Evolutionary conservation across 2,329 filamentous ascomycete genomes (phyloP).

Genomic region (Phyllosticta citribraziliensis): DNA sequence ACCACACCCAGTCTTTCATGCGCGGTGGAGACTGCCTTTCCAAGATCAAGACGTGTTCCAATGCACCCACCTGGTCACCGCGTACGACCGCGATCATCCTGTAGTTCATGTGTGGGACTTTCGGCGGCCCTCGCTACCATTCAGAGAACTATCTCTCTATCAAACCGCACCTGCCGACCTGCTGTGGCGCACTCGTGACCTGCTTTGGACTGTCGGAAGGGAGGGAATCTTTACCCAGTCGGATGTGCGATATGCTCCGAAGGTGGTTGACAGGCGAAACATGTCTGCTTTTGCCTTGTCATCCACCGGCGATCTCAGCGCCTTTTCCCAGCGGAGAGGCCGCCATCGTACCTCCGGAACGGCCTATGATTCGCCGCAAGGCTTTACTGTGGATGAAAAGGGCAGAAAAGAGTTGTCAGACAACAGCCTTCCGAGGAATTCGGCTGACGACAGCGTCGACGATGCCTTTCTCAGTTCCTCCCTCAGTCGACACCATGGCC

Average conservation of each 20-base stretch:
- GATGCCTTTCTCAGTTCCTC: constrained; percentile 44
- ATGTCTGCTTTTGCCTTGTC: constrained; percentile 49
- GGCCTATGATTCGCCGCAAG: constrained; percentile 26
- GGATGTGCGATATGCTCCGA: constrained; percentile 50
- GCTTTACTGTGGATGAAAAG: constrained; percentile 36
- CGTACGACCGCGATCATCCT: constrained; percentile 52
- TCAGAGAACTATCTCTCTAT: constrained; percentile 50
- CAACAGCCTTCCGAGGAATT: constrained; percentile 38
- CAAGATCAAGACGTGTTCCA: constrained; percentile 45
- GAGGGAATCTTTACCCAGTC: constrained; percentile 54
- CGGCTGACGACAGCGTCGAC: constrained; percentile 48
- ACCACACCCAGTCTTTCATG: constrained; percentile 52
- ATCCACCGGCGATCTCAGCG: constrained; percentile 46
- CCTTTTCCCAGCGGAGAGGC: constrained; percentile 44
- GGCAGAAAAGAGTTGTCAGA: neutral
- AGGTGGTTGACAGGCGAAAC: constrained; percentile 48
- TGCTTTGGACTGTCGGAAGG: constrained; percentile 54
- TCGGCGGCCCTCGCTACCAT: constrained; percentile 51
- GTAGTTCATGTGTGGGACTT: constrained; percentile 57
- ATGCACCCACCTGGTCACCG: constrained; percentile 52
- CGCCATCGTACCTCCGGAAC: constrained; percentile 31
- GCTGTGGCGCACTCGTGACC: constrained; percentile 54
- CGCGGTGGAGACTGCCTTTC: constrained; percentile 52
- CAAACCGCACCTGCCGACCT: constrained; percentile 47
- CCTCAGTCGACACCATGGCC: constrained; percentile 37